A percentile compares a stretch with the other conserved stretches of the same genome.
phyloP scores from a whole-genome alignment of 495 filamentous ascomycete genomes.

The Penicillium desertorum region DNA sequence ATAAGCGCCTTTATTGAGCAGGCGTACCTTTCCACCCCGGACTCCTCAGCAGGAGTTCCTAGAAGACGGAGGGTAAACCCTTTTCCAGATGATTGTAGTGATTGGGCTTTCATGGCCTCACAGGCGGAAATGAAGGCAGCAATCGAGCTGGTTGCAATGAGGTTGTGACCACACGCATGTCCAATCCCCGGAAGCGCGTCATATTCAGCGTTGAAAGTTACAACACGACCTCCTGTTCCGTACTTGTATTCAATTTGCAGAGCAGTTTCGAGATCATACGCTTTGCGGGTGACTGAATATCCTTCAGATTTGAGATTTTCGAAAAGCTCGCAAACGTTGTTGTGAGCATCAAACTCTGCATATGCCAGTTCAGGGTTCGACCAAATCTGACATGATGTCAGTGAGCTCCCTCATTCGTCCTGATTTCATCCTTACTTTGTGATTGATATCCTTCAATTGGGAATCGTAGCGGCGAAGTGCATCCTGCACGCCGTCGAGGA shows the following conservation, averaged over 20 bases:
- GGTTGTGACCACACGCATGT: slow-evolving; percentile 51
- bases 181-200: slow-evolving; percentile 50
- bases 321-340: slow-evolving; percentile 50
- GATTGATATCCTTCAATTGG: slow-evolving; percentile 47
- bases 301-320: slow-evolving; percentile 29
- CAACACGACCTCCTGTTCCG: slow-evolving; percentile 45
- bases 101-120: slow-evolving; percentile 32
- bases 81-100: slow-evolving; percentile 4
- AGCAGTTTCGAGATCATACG: slow-evolving; percentile 56
- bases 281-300: slow-evolving; percentile 40
- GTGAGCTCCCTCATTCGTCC: neutral
- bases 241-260: slow-evolving; percentile 55
- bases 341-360: slow-evolving; percentile 53
- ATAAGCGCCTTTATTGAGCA: slow-evolving; percentile 54
- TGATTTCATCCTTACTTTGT: slow-evolving; percentile 32
- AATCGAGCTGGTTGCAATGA: slow-evolving; percentile 47
- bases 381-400: slow-evolving; percentile 34
- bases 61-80: slow-evolving; percentile 41
- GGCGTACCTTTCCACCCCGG: slow-evolving; percentile 49
- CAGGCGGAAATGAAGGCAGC: slow-evolving; percentile 44
- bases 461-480: slow-evolving; percentile 32
- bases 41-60: slow-evolving; percentile 49
- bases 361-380: slow-evolving; percentile 57
- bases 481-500: slow-evolving; percentile 32
- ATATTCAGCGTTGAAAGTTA: slow-evolving; percentile 62